Conservation (phyloP, 495 filamentous ascomycete genomes). For the Penicillium parvum region DNA sequence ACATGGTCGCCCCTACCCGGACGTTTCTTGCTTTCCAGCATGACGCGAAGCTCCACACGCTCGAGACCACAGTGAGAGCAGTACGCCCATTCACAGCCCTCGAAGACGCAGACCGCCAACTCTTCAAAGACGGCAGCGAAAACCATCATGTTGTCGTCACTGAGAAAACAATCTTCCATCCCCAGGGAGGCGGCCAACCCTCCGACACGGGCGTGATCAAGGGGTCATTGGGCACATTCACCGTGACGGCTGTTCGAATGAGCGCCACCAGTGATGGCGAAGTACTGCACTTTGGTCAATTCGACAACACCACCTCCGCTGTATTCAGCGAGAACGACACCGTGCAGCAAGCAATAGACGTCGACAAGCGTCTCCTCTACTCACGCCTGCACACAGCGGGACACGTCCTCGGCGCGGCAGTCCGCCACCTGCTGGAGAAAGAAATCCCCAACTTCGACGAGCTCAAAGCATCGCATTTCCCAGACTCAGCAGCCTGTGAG, state of each 20-base stretch:
- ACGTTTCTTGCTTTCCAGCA: conserved; percentile 54
- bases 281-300: conserved; percentile 56
- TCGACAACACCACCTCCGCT: neutral
- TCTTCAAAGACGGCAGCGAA: conserved; percentile 37
- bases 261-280: conserved; percentile 40
- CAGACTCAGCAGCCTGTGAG: conserved; percentile 54
- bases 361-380: conserved; percentile 48
- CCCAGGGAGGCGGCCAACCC: conserved; percentile 64
- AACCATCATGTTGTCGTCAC: conserved; percentile 51
- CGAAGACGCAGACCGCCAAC: conserved; percentile 36
- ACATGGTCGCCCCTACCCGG: conserved; percentile 16
- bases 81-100: conserved; percentile 44
- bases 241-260: conserved; percentile 39
- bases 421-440: conserved; percentile 48
- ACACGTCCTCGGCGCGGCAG: conserved; percentile 57
- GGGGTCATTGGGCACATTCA: conserved; percentile 29
- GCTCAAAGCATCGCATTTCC: conserved; percentile 60
- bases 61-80: conserved; percentile 39
- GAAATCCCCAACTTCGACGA: conserved; percentile 51
- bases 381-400: conserved; percentile 62
- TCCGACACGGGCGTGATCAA: conserved; percentile 54
- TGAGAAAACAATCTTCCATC: conserved; percentile 59
- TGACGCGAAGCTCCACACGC: conserved; percentile 43
- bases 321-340: conserved; percentile 36
- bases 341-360: conserved; percentile 49